These are phyloP conservation scores for apple (Malus domestica) DNA, from an alignment of 306 rosid genomes.

Conservation along the genomic window DNA sequence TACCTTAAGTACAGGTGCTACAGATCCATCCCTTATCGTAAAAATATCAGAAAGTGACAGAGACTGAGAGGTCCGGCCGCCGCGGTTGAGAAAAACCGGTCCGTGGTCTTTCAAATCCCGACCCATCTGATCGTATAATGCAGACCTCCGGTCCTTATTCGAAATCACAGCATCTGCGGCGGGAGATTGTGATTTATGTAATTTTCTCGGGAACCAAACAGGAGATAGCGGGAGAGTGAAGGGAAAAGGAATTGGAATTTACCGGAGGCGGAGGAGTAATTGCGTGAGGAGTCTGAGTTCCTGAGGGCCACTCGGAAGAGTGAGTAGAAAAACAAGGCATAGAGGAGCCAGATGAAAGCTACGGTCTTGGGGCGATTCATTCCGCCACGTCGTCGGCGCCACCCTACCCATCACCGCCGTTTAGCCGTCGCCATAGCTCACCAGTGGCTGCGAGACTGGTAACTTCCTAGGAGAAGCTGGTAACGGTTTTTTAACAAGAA, in stretches of 20 bases:
- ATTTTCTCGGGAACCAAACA: background rate
- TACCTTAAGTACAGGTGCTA: constrained; percentile 74
- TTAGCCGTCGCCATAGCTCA: background rate
- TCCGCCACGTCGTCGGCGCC: background rate
- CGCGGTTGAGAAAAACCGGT: constrained; percentile 60
- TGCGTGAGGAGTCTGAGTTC: constrained; percentile 22
- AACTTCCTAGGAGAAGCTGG: background rate
- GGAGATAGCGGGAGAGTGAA: background rate
- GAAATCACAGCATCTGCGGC: constrained; percentile 32
- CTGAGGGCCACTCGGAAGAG: constrained; percentile 56
- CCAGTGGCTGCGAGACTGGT: background rate
- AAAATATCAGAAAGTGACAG: constrained; percentile 82
- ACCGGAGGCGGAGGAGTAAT: constrained; percentile 3
- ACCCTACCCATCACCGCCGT: background rate
- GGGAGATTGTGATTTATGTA: background rate
- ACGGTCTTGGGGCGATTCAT: constrained; percentile 37
- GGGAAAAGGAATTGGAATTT: background rate
- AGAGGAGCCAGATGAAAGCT: constrained; percentile 55
- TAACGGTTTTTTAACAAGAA: background rate
- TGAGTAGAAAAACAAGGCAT: constrained; percentile 47
- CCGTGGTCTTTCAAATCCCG: constrained; percentile 77
- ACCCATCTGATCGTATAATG: constrained; percentile 72
- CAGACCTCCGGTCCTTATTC: constrained; percentile 47
- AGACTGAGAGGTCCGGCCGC: constrained; percentile 93
- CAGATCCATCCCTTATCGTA: constrained; percentile 62